Evolutionary conservation across 352 stramenopile genomes (phyloP).

Genomic region (Pythium periplocum): DNA sequence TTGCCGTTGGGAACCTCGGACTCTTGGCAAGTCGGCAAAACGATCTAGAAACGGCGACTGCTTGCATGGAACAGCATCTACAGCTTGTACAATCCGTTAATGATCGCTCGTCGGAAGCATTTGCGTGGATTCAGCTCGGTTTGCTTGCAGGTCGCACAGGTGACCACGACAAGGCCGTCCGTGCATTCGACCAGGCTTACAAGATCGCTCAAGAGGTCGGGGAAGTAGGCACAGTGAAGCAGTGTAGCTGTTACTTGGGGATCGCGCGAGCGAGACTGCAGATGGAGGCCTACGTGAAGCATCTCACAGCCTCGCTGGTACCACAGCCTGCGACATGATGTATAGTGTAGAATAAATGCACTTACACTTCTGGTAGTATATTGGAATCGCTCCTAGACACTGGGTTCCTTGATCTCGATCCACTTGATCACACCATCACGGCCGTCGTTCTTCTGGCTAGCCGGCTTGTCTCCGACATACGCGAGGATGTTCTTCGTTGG

Average conservation of each 20-base stretch:
- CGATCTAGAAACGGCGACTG: slow-evolving; percentile 66
- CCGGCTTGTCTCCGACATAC: slow-evolving; percentile 78
- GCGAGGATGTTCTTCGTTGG: slow-evolving; percentile 76
- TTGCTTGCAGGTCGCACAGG: slow-evolving; percentile 53
- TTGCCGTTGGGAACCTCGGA: slow-evolving; percentile 85
- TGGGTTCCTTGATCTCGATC: slow-evolving; percentile 36
- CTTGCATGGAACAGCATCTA: slow-evolving; percentile 88
- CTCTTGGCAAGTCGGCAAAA: slow-evolving; percentile 80
- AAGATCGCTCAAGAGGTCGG: slow-evolving; percentile 63
- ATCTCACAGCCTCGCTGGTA: slow-evolving; percentile 30
- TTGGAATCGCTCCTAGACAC: no score
- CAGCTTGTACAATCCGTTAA: slow-evolving; percentile 85
- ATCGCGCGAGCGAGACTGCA: slow-evolving; percentile 62
- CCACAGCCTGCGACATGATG: background rate
- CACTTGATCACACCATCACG: slow-evolving; percentile 83
- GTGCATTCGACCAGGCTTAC: slow-evolving; percentile 78
- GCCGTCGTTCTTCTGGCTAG: slow-evolving; percentile 75
- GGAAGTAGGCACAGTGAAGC: slow-evolving; percentile 59
- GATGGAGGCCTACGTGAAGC: slow-evolving; percentile 49
- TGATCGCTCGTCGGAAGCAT: slow-evolving; percentile 69
- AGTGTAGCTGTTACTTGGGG: slow-evolving; percentile 79
- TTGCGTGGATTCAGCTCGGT: slow-evolving; percentile 84
- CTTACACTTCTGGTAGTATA: no score
- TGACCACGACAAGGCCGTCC: slow-evolving; percentile 62
- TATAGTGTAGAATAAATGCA: no score